These are phyloP conservation scores for Aspergillus fumigatiaffinis DNA, from an alignment of 2,329 filamentous ascomycete genomes.

Conservation along the genomic window DNA sequence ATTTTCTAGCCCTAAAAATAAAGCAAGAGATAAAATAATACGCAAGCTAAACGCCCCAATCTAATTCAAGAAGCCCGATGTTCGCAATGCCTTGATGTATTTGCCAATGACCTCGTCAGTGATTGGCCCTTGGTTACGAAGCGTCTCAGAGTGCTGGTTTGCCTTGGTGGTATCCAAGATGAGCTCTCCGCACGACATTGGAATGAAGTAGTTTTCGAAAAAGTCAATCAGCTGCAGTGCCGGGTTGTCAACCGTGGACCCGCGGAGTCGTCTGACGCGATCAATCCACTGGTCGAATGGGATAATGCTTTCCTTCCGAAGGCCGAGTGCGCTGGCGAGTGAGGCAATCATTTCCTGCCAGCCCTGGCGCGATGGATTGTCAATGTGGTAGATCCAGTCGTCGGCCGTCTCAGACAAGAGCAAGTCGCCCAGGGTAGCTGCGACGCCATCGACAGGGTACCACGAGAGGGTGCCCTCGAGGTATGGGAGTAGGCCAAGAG, in stretches of 20 bases:
- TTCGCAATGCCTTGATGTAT: too few species aligned
- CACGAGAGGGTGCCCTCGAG: conserved; percentile 42
- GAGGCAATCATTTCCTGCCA: conserved; percentile 37
- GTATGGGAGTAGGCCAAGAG: conserved; percentile 41
- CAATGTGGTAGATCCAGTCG: conserved; percentile 44
- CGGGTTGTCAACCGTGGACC: conserved; percentile 24
- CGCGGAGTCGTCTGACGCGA: conserved; percentile 25
- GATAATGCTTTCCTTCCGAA: conserved; percentile 28
- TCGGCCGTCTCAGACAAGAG: conserved; percentile 15
- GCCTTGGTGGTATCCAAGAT: conserved; percentile 36
- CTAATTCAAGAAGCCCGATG: too few species aligned
- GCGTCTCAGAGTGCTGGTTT: conserved; percentile 31
- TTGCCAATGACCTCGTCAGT: not conserved
- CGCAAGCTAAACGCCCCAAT: too few species aligned
- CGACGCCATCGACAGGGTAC: conserved; percentile 45
- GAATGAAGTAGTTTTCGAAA: conserved; percentile 27
- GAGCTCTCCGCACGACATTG: conserved; percentile 47
- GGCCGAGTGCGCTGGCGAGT: conserved; percentile 31
- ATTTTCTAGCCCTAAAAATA: too few species aligned
- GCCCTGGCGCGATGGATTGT: conserved; percentile 43
- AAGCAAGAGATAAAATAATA: too few species aligned
- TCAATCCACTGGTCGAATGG: conserved; percentile 40
- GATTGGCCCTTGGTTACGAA: conserved; percentile 6
- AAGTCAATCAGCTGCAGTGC: conserved; percentile 28
- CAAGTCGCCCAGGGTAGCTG: conserved; percentile 33